phyloP scores from a whole-genome alignment of 73 alveolate species.

The Paramecium biaurelia region DNA sequence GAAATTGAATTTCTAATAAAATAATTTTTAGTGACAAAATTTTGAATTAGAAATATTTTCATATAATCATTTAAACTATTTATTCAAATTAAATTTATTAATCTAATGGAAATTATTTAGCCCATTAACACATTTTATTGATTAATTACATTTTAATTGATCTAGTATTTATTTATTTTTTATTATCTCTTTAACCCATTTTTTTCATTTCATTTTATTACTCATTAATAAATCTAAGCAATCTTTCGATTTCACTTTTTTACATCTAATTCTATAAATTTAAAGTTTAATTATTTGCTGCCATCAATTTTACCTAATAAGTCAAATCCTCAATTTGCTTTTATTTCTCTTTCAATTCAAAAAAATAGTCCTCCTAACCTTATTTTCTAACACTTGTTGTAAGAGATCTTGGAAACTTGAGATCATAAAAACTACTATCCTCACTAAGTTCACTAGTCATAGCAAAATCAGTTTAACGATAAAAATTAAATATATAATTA shows the following conservation, averaged over 20 bases:
- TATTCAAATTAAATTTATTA: slow-evolving; percentile 17
- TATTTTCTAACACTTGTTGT: neutral
- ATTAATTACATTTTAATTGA: slow-evolving; percentile 18
- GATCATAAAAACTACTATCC: neutral
- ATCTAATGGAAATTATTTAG: neutral
- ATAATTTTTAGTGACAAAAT: neutral
- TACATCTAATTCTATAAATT: slow-evolving; percentile 24
- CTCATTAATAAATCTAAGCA: neutral
- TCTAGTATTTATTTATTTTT: neutral
- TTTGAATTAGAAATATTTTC: neutral
- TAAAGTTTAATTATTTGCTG: slow-evolving; percentile 37
- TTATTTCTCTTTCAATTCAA: neutral
- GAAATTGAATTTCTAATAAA: neutral
- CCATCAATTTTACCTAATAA: slow-evolving; percentile 36
- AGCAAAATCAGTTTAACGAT: neutral
- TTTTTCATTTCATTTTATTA: slow-evolving; percentile 33
- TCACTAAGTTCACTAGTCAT: slow-evolving; percentile 1
- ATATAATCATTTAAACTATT: slow-evolving; percentile 22
- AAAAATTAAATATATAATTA: neutral
- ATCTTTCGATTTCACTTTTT: neutral
- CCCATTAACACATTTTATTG: neutral
- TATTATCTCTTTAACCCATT: neutral
- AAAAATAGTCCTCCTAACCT: neutral
- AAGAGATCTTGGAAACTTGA: neutral
- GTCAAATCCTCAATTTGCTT: slow-evolving; percentile 33